Percentiles rank a stretch among this genome's conserved stretches.
Conservation (phyloP, 257 asterid genomes). For the Echium plantagineum region DNA sequence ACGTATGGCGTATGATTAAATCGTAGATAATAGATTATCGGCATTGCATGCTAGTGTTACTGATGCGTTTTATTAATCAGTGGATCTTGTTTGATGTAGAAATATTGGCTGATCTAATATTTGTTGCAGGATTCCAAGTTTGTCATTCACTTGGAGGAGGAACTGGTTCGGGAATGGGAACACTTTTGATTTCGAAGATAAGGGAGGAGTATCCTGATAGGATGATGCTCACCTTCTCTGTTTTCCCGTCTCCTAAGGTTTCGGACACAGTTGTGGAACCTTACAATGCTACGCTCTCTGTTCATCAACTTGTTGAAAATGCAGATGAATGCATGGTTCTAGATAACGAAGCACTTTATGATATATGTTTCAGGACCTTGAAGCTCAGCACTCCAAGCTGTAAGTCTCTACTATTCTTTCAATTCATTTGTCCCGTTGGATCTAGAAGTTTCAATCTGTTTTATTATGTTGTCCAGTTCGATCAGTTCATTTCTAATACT, state of each 20-base stretch:
- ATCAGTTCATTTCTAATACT: too few relatives aligned
- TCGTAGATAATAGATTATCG: not conserved
- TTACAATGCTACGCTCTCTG: conserved; percentile 81
- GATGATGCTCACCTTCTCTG: conserved; percentile 94
- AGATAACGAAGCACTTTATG: conserved; percentile 84
- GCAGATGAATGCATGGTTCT: conserved; percentile 96
- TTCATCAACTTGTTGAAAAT: conserved; percentile 82
- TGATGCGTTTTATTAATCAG: not conserved
- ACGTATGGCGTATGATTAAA: not conserved
- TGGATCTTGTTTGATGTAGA: too few relatives aligned
- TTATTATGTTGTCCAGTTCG: too few relatives aligned
- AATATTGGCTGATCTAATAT: not conserved
- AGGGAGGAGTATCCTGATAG: conserved; percentile 92
- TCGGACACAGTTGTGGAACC: conserved; percentile 90
- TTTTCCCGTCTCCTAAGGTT: conserved; percentile 87
- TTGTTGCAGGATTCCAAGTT: conserved; percentile 63
- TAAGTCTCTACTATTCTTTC: conserved; percentile 21
- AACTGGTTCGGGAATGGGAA: conserved; percentile 94
- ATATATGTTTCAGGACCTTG: conserved; percentile 83
- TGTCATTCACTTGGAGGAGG: conserved; percentile 95
- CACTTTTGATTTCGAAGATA: conserved; percentile 81
- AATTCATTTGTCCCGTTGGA: too few relatives aligned
- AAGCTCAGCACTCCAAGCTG: conserved; percentile 96
- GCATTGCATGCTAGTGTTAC: too few relatives aligned
- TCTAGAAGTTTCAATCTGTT: too few relatives aligned